phyloP scores from a whole-genome alignment of 2,329 filamentous ascomycete genomes.

The Fusarium sp. region DNA sequence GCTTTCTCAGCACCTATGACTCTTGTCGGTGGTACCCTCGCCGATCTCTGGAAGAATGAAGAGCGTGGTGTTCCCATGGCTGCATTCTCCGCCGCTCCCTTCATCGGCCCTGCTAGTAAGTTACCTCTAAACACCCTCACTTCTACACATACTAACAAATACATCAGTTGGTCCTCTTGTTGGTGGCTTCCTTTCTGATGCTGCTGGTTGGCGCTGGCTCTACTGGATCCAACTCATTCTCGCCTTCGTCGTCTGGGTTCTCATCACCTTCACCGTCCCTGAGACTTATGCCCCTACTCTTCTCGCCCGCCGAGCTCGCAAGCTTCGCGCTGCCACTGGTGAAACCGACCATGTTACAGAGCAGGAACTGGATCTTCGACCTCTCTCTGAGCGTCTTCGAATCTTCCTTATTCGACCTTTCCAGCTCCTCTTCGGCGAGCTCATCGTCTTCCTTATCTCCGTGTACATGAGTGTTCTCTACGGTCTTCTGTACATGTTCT shows the following conservation, averaged over 20 bases:
- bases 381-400: conserved; percentile 74
- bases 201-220: conserved; percentile 81
- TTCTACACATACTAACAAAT: conserved; percentile 5
- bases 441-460: conserved; percentile 86
- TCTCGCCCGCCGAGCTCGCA: conserved; percentile 75
- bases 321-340: conserved; percentile 76
- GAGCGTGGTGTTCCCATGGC: conserved; percentile 90
- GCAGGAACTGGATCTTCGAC: conserved; percentile 79
- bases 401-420: conserved; percentile 86
- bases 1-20: conserved; percentile 90
- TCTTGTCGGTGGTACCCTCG: conserved; percentile 82
- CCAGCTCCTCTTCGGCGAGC: conserved; percentile 84
- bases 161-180: conserved; percentile 73
- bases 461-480: conserved; percentile 89
- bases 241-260: conserved; percentile 73
- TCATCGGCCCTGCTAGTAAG: conserved; percentile 79
- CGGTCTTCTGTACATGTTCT: conserved; percentile 81
- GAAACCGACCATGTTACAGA: conserved; percentile 79
- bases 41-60: conserved; percentile 86
- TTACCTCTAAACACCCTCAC: neutral
- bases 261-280: conserved; percentile 89
- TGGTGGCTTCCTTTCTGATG: conserved; percentile 80
- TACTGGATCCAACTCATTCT: conserved; percentile 90
- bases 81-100: conserved; percentile 84
- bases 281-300: conserved; percentile 90